A percentile compares a stretch with the other conserved stretches of the same genome.
Evolutionary conservation across 2,329 filamentous ascomycete genomes (phyloP).

Genomic region (Phialophora expanda): DNA sequence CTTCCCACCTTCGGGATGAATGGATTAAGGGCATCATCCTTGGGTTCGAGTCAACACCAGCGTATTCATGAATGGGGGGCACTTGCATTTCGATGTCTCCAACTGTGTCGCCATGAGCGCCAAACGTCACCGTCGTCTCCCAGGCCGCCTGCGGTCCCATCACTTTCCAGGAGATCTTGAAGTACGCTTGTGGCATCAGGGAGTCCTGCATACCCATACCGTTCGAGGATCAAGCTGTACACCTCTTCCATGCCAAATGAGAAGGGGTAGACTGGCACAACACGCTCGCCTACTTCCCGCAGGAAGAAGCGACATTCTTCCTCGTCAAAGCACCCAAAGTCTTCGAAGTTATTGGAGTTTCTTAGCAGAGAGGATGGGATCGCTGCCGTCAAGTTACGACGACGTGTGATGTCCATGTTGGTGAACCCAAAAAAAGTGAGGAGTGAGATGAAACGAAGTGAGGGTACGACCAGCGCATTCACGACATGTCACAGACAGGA

Average conservation of each 20-base stretch:
- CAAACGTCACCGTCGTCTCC: conserved; percentile 41
- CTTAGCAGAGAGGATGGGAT: conserved; percentile 11
- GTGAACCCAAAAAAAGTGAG: background rate
- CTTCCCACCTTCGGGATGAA: conserved; percentile 37
- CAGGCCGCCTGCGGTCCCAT: conserved; percentile 34
- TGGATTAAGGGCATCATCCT: conserved; percentile 38
- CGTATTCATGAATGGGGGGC: background rate
- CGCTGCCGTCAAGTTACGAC: conserved; percentile 19
- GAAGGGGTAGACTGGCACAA: conserved; percentile 40
- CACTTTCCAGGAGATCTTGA: conserved; percentile 40
- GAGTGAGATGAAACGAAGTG: background rate
- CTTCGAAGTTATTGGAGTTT: conserved; percentile 22
- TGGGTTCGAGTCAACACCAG: conserved; percentile 12
- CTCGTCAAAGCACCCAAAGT: conserved; percentile 40
- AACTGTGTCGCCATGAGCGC: conserved; percentile 41
- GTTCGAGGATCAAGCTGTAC: conserved; percentile 36
- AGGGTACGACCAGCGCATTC: conserved; percentile 6
- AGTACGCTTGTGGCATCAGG: conserved; percentile 40
- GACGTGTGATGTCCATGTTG: conserved; percentile 25
- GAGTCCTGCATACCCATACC: conserved; percentile 37
- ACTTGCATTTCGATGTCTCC: conserved; percentile 41
- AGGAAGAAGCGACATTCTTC: conserved; percentile 41
- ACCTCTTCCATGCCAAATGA: conserved; percentile 42
- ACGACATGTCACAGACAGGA: conserved; percentile 12
- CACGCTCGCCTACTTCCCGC: conserved; percentile 37